A percentile compares a stretch with the other conserved stretches of the same genome.
These are phyloP conservation scores for Xenoacremonium recifei DNA, from an alignment of 2,329 filamentous ascomycete species.

Conservation along the genomic window DNA sequence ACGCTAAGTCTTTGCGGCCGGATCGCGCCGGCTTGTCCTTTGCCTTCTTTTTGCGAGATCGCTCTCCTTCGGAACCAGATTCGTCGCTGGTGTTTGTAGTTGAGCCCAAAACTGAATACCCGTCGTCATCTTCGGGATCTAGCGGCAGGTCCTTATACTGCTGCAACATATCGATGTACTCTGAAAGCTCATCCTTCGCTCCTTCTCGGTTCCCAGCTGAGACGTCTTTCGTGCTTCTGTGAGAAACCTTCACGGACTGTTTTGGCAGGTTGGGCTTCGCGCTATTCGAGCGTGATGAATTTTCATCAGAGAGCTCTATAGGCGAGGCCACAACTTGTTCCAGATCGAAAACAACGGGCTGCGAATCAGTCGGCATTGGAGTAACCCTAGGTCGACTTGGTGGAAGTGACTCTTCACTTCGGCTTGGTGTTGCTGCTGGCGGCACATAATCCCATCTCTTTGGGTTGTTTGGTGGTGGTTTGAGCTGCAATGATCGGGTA, in stretches of 20 bases:
- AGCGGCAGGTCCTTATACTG: constrained; percentile 58
- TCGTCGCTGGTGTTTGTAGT: constrained; percentile 13
- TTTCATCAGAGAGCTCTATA: not conserved
- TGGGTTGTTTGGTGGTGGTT: constrained; percentile 39
- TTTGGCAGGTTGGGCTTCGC: too few relatives aligned
- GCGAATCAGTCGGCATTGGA: constrained; percentile 20
- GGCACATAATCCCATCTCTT: constrained; percentile 38
- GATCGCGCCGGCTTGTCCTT: constrained; percentile 18
- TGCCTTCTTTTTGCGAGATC: constrained; percentile 13
- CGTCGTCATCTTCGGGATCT: constrained; percentile 48
- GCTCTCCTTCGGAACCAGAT: constrained; percentile 23
- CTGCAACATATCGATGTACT: constrained; percentile 62
- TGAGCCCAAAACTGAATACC: constrained; percentile 20
- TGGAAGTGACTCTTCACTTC: constrained; percentile 32
- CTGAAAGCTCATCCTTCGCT: constrained; percentile 58
- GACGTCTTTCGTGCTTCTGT: too few relatives aligned
- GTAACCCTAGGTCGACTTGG: constrained; percentile 16
- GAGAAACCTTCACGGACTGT: too few relatives aligned
- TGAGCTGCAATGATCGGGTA: constrained; percentile 46
- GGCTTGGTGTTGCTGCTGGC: constrained; percentile 35
- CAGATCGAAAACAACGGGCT: constrained; percentile 24
- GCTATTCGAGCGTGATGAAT: too few relatives aligned
- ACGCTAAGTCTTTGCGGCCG: constrained; percentile 29
- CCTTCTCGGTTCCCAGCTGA: too few relatives aligned
- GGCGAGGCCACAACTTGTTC: constrained; percentile 7